A percentile compares a stretch with the other conserved stretches of the same genome.
These are phyloP conservation scores for Breynia disticha DNA, from an alignment of 441 rosid genomes.

Conservation along the genomic window DNA sequence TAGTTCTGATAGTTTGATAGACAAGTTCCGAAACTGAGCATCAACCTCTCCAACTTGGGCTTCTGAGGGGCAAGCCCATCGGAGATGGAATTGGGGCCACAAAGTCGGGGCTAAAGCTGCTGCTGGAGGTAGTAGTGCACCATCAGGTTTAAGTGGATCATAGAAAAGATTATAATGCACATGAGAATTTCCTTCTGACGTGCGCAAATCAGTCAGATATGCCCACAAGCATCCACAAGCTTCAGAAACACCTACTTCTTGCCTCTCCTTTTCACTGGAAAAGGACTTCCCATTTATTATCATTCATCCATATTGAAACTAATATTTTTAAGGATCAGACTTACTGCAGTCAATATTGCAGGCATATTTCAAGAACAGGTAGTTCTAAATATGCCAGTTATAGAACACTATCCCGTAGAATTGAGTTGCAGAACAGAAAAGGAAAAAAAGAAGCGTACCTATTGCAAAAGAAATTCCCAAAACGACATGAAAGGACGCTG, in stretches of 20 bases:
- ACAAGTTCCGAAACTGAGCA: conserved; percentile 61
- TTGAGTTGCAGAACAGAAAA: background rate
- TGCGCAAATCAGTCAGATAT: conserved; percentile 71
- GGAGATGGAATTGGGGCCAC: conserved; percentile 97
- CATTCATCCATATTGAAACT: too few relatives aligned
- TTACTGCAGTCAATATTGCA: too few relatives aligned
- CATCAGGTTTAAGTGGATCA: conserved; percentile 48
- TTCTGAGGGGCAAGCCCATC: conserved; percentile 94
- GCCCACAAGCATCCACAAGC: conserved; percentile 87
- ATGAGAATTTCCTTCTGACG: conserved; percentile 47
- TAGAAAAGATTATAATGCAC: conserved; percentile 75
- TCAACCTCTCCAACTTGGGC: conserved; percentile 78
- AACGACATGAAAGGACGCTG: conserved; percentile 80
- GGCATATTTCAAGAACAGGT: too few relatives aligned
- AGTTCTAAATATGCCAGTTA: too few relatives aligned
- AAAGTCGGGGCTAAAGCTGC: conserved; percentile 96
- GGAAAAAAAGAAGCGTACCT: conserved; percentile 35
- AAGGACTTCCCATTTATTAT: background rate
- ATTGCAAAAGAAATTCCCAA: conserved; percentile 93
- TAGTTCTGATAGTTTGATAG: conserved; percentile 52
- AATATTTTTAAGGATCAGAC: too few relatives aligned
- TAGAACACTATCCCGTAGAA: too few relatives aligned
- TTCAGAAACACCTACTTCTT: conserved; percentile 53
- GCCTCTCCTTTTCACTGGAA: conserved; percentile 89
- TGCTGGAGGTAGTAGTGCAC: conserved; percentile 75